Percentiles rank a stretch among this genome's conserved stretches.
Conservation (phyloP, 208 protist species). For the Porcisia deanei region DNA sequence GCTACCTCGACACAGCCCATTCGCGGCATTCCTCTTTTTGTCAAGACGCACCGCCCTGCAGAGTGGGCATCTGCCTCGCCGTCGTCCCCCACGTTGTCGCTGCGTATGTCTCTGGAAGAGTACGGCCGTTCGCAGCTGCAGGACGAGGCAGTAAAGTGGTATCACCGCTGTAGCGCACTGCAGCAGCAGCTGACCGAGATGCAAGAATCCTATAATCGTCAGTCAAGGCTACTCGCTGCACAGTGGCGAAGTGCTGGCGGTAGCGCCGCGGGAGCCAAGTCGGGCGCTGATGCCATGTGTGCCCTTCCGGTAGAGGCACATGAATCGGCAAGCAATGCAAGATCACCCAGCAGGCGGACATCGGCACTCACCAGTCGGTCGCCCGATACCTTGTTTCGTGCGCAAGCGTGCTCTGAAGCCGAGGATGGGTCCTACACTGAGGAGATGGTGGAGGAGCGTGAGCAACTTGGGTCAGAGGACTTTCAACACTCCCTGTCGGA, state of each 20-base stretch:
- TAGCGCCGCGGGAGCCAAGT: neutral
- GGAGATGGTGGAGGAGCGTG: neutral
- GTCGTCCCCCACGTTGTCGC: constrained; percentile 1
- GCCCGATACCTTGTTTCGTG: constrained; percentile 16
- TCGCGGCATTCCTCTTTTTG: constrained; percentile 26
- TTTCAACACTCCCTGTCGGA: constrained; percentile 4
- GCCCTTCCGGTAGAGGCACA: neutral
- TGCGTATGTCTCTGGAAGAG: constrained; percentile 23
- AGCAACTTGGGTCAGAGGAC: neutral
- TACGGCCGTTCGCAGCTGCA: constrained; percentile 30
- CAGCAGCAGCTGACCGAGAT: constrained; percentile 17
- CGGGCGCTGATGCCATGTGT: neutral
- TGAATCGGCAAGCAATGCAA: neutral
- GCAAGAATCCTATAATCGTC: constrained; percentile 13
- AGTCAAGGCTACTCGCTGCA: constrained; percentile 26
- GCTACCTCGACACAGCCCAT: neutral
- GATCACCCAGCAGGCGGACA: neutral
- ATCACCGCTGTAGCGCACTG: constrained; percentile 27
- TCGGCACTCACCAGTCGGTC: constrained; percentile 19
- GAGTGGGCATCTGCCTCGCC: neutral
- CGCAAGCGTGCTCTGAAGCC: neutral
- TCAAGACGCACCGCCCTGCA: neutral
- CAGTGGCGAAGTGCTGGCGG: constrained; percentile 13
- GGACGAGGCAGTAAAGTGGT: constrained; percentile 38
- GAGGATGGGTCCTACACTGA: constrained; percentile 3